Evolutionary conservation across 768 basidiomycete species (phyloP).

Genomic region (Podaxis sp.): DNA sequence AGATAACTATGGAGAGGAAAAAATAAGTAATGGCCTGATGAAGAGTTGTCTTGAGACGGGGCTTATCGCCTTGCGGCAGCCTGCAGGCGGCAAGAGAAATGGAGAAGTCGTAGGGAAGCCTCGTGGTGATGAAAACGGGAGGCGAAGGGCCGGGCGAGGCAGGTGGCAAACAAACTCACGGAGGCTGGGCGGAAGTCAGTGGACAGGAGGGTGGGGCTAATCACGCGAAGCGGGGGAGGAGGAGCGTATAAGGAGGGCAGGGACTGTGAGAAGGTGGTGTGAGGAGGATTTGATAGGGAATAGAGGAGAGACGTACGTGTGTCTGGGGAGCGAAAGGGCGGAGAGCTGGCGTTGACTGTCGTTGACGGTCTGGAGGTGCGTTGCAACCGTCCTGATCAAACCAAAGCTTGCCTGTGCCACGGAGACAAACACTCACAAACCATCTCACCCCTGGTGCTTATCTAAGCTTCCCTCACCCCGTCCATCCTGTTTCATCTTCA

Average conservation of each 20-base stretch:
- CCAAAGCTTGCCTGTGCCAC: slow-evolving; percentile 30
- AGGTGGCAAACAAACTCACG: slow-evolving; percentile 20
- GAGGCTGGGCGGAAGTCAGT: slow-evolving; percentile 19
- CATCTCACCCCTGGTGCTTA: slow-evolving; percentile 1
- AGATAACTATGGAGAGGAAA: slow-evolving; percentile 16
- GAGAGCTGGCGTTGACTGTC: slow-evolving; percentile 33
- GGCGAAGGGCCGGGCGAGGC: slow-evolving; percentile 17
- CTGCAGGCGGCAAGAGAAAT: slow-evolving; percentile 21
- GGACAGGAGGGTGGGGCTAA: slow-evolving; percentile 13
- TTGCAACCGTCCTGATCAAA: slow-evolving; percentile 46
- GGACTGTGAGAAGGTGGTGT: slow-evolving; percentile 1
- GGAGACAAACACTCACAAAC: slow-evolving; percentile 20
- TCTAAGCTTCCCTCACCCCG: not conserved
- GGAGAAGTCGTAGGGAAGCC: slow-evolving; percentile 39
- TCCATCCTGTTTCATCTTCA: not conserved
- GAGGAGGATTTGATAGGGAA: not conserved
- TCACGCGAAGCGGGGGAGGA: slow-evolving; percentile 11
- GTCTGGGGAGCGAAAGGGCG: not conserved
- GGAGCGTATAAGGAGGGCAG: slow-evolving; percentile 9
- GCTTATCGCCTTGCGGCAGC: slow-evolving; percentile 29
- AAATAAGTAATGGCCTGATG: slow-evolving; percentile 21
- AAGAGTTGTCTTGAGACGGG: not conserved
- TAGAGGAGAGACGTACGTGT: slow-evolving; percentile 5
- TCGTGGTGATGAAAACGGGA: slow-evolving; percentile 37
- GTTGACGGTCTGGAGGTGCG: slow-evolving; percentile 38